phyloP scores from a whole-genome alignment of 495 filamentous ascomycete species.

The Tetracladium marchalianum region DNA sequence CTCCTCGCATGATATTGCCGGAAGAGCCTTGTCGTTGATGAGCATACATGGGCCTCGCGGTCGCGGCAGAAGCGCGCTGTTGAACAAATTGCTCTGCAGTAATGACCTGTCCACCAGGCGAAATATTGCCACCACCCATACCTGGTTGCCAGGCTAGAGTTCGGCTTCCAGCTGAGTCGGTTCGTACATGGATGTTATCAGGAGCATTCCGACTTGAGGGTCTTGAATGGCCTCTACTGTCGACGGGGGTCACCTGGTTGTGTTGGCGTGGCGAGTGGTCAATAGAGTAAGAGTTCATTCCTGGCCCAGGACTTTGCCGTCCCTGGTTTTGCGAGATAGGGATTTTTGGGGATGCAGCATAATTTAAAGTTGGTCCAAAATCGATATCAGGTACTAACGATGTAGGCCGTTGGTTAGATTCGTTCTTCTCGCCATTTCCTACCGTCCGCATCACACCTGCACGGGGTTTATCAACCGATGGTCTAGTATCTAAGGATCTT shows the following conservation, averaged over 20 bases:
- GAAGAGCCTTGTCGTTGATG: constrained; percentile 53
- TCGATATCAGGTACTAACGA: constrained; percentile 49
- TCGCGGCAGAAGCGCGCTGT: constrained; percentile 53
- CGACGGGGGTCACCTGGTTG: constrained; percentile 1
- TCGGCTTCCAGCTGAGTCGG: constrained; percentile 31
- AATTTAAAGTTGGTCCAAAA: constrained; percentile 78
- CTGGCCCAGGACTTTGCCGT: constrained; percentile 12
- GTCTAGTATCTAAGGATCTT: constrained; percentile 50
- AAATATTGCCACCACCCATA: constrained; percentile 26
- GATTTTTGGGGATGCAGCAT: constrained; percentile 22
- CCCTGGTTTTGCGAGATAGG: constrained; percentile 2
- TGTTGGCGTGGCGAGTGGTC: not conserved
- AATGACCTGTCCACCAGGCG: constrained; percentile 12
- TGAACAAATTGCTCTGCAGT: constrained; percentile 79
- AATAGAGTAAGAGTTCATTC: constrained; percentile 1
- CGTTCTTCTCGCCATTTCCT: constrained; percentile 40
- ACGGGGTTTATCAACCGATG: constrained; percentile 58
- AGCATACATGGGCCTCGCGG: constrained; percentile 29
- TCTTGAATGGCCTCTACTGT: constrained; percentile 7
- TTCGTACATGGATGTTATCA: constrained; percentile 29
- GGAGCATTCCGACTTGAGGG: constrained; percentile 14
- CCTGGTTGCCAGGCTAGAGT: constrained; percentile 76
- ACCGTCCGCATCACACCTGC: constrained; percentile 78
- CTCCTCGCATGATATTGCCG: constrained; percentile 36
- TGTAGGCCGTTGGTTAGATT: not conserved